Base-by-base conservation (phyloP, 1,139 yeast species). In the Kurtzmaniella quercitrusa region DNA sequence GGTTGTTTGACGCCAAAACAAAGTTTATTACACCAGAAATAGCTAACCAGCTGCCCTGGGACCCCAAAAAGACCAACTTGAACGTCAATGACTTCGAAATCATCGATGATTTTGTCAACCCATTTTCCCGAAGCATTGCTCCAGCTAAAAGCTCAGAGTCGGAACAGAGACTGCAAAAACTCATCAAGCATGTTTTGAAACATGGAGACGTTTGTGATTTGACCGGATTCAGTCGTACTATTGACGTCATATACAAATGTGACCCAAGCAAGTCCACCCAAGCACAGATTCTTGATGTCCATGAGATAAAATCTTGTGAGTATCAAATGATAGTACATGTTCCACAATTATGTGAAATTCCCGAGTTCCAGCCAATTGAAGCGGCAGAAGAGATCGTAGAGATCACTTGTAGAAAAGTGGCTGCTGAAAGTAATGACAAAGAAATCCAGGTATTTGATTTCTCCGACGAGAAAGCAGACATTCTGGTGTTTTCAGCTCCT, bases 141-240 rank as follows among this genome's bases (percentile, higher is more conserved):
- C 36, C 18, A 4, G 36, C 18, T 9, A n/a, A 14, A 8, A 31
- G 18, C 4, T 14, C 16, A 6, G 36, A 31, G 6, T 9, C 16
- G 4, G 11, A 14, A 14, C 36, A 55, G 50, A 5, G 31, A 3
- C 31, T 27, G 31, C 31, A 27, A 27, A 68, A 70, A 46, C 73
- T 72, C 48, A 57, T 84, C 19, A 69, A 75, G 42, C 89, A 85
- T 48, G 62, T 66, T 1, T 62, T 85, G 12, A 67, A 63, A 1
- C 65, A 72, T 46, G 98, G 98, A 1, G 78, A 81, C 3, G 53
- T 73, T 1, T 91, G 98, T 64, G 95, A 87, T 55, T 56, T 85
- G 41, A 87, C 94, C 0, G 75, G 76, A 0, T 63, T 68, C 36
- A 83, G 82, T 3, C 72, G 97, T 47, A 63, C 74, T 1, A 68